Evolutionary conservation across 768 basidiomycete species (phyloP).

Genomic region (Crassisporium funariophilum): DNA sequence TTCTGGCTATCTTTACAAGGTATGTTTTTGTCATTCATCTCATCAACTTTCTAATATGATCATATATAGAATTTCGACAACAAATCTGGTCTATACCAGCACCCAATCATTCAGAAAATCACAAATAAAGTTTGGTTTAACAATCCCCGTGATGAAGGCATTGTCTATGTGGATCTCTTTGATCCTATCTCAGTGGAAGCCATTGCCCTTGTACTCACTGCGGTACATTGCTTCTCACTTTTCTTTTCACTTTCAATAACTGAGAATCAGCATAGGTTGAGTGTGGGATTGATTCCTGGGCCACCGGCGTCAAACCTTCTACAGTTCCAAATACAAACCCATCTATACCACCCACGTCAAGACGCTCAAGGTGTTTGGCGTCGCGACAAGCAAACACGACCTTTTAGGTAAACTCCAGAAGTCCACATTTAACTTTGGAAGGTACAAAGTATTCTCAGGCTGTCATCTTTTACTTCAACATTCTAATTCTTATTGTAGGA

Average conservation of each 20-base stretch:
- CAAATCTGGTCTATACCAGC: slow-evolving; percentile 23
- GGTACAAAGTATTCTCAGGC: neutral
- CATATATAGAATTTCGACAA: slow-evolving; percentile 1
- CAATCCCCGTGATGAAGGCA: slow-evolving; percentile 27
- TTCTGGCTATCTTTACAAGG: slow-evolving; percentile 18
- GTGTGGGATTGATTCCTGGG: slow-evolving; percentile 5
- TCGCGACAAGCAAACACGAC: neutral
- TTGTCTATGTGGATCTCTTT: slow-evolving; percentile 21
- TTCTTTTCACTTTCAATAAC: neutral
- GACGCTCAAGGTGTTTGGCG: slow-evolving; percentile 7
- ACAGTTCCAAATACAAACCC: neutral
- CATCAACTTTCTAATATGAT: neutral
- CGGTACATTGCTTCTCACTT: slow-evolving; percentile 7
- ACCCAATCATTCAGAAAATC: slow-evolving; percentile 22
- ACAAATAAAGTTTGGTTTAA: slow-evolving; percentile 28
- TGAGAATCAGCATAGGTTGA: neutral
- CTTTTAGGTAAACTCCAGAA: slow-evolving; percentile 1
- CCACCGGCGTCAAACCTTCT: slow-evolving; percentile 5
- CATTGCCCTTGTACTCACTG: slow-evolving; percentile 19
- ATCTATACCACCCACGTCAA: neutral
- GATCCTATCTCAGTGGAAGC: slow-evolving; percentile 18
- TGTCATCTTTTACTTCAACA: neutral
- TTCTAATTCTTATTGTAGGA: neutral
- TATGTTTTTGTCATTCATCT: slow-evolving; percentile 3
- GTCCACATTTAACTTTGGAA: neutral